Evolutionary conservation across 441 rosid genomes (phyloP), one percentile per base, ranked within the genome.

Genomic region (Arabidopsis lyrata): DNA sequence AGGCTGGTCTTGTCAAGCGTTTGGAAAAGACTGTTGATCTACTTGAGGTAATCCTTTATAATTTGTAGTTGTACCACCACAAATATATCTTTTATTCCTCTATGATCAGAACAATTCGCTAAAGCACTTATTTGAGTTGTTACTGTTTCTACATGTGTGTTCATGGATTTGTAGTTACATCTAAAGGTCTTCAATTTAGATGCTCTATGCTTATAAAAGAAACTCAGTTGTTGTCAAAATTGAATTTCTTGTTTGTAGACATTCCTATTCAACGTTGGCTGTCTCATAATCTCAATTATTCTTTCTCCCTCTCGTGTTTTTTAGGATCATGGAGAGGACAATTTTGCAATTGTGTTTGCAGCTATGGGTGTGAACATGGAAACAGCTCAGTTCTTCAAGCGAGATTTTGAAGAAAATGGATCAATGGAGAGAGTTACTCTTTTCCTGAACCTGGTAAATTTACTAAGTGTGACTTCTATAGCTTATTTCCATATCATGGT

Each of bases 311-410:
- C 29, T 44, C 8, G 20, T 63, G 29, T 39, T 42, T 71, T 77
- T 78, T 75, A 91, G 99, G 98, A 84, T 78, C 88, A 44, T 5
- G 97, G 83, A 72, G 99, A 96, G 73, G 98, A 96, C 86, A 96
- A 96, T 83, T 96, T 96, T 78, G 98, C 99, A 34, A 93, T 96
- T 80, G 99, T 93, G 3, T 96, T 96, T 73, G 98, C 98, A 57
- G 99, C 99, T 67, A 96, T 96, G 99, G 99, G 99, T 68, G 99
- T 96, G 34, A 96, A 96, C 83, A 96, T 96, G 98, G 99, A 93
- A 78, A 96, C 99, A 50, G 99, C 98, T 29, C 98, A 96, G 81
- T 93, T 96, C 86, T 93, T 96, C 85, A 96, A 93, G 75, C 95
- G 99, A 47, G 99, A 96, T 81, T 96, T 93, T 80, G 99, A 96